Evolutionary conservation across 805 yeast genomes (phyloP), one percentile per base, ranked within the genome.

Genomic region (Starmerella powellii): DNA sequence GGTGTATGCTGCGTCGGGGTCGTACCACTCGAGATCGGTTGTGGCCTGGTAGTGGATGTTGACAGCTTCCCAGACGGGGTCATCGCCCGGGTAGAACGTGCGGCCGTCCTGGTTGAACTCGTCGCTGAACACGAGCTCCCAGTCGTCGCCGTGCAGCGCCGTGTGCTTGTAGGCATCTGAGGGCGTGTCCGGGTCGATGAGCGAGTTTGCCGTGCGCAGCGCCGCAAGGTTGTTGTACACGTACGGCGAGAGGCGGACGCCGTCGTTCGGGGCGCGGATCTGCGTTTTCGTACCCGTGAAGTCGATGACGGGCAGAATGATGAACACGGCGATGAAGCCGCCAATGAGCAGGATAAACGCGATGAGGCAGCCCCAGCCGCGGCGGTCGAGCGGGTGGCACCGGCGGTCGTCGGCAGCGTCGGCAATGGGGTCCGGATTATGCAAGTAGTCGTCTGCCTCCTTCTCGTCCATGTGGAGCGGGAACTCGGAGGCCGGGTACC

Each of bases 341-440:
- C 78, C 40, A 17, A 73, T 63, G 33, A 88, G 64, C 1, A 68
- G 44, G 6, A 80, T 31, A 28, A 86, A 52, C 11, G 66, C 64
- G 13, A 50, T 32, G 8, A 64, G 28, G 16, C 60, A 51, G 20
- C 55, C 49, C 48, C 53, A 49, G 2, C 69, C 68, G 8, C 68
- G 56, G 24, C 49, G 41, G 53, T 66, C 69, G 18, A 61, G 47
- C 8, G 44, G 40, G 31, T 53, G 55, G 48, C 68, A 63, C 23
- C 47, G 42, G 15, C 64, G 52, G 53, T 85, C 94, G 55, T 79
- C 76, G 46, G 78, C 74, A 18, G 94, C 95, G 59, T 91, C 98
- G 34, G 77, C 82, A 29, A 86, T 79, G 8, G 95, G 95, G 61
- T 88, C 95, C 2, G 97, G 97, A 62, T 88, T 91, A 63, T 88